Evolutionary conservation across 2,329 filamentous ascomycete genomes (phyloP).

Genomic region (Colletotrichum filicis): DNA sequence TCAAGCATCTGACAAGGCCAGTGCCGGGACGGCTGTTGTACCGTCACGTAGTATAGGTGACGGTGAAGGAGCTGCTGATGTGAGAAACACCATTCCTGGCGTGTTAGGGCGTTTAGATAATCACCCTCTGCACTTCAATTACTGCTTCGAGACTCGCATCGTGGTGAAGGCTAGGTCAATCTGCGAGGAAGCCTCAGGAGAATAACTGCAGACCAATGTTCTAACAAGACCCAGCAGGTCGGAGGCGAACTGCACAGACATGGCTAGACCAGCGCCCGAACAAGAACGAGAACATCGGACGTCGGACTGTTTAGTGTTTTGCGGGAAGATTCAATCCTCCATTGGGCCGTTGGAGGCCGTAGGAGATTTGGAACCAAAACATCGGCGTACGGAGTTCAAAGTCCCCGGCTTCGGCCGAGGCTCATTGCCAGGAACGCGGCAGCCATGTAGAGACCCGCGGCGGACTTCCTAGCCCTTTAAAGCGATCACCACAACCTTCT

Average conservation of each 20-base stretch:
- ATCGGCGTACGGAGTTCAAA: conserved; percentile 17
- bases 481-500: neutral
- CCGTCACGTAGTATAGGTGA: neutral
- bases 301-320: neutral
- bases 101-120: neutral
- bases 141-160: neutral
- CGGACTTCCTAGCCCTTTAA: neutral
- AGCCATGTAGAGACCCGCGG: neutral
- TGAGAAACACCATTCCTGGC: conserved; percentile 5
- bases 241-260: neutral
- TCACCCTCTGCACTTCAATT: neutral
- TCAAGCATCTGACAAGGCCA: neutral
- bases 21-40: neutral
- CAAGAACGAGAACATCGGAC: neutral
- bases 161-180: too few relatives aligned
- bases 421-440: neutral
- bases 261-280: neutral
- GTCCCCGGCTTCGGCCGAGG: conserved; percentile 18
- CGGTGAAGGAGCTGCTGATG: neutral
- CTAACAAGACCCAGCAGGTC: neutral
- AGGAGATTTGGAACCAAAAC: neutral
- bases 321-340: neutral
- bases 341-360: neutral
- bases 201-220: neutral
- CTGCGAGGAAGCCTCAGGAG: too few relatives aligned